Evolutionary conservation across 441 rosid genomes (phyloP), one percentile per base, ranked within the genome.

Genomic region (Pelargonium australe): DNA sequence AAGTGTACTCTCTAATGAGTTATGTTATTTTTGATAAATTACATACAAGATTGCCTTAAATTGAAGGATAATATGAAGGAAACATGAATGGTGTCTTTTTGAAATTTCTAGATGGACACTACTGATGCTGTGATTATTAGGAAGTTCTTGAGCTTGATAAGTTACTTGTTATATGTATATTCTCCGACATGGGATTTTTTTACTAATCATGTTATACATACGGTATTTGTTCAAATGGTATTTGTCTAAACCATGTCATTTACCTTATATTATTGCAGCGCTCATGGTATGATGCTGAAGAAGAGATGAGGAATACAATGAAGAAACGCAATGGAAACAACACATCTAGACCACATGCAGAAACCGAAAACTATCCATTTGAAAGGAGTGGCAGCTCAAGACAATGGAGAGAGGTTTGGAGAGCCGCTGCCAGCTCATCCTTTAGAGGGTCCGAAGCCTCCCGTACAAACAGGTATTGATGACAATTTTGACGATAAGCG

Each of bases 241-340:
- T 72, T 51, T 51, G 19, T 12, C 19, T 28, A 40, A 12, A 16
- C 8, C 61, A 13, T 75, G 63, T 67, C 72, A 28, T 61, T 19
- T 11, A 23, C 4, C 68, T 74, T 65, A 78, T 71, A 11, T 61
- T 70, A 25, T 44, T 53, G 68, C 89, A 95, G 99, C 86, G 92
- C 64, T 77, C 87, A 16, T 80, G 85, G 51, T 95, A 89, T 74
- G 98, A 95, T 76, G 77, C 78, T 57, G 96, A 95, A 25, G 97
- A 95, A 85, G 95, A 90, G 71, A 75, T 85, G 49, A 87, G 91
- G 77, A 87, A 84, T 72, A 83, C 79, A 13, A 45, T 80, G 8
- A 87, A 87, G 23, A 53, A 14, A 64, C 85, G 65, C 41, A 23
- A 86, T 47, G 76, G 69, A 74, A 74, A 73, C 73, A 74, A 76